phyloP scores from a whole-genome alignment of 2,329 filamentous ascomycete species.

The Botryotinia narcissicola region DNA sequence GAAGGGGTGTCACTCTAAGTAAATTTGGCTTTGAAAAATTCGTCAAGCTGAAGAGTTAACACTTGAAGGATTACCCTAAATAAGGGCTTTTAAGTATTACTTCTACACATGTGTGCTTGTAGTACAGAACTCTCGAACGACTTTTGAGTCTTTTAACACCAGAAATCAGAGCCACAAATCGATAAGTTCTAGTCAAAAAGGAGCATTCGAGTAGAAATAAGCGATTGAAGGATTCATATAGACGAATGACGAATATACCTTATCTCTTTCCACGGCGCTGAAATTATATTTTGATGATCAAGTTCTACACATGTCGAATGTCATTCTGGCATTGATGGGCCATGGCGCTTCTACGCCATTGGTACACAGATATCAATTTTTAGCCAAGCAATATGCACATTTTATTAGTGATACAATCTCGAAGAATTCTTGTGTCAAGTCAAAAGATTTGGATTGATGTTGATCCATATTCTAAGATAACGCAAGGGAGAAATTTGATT shows the following conservation, averaged over 20 bases:
- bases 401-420: conserved; percentile 19
- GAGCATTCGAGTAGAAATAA: conserved; percentile 13
- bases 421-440: conserved; percentile 19
- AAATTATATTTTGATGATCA: neutral
- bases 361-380: conserved; percentile 9
- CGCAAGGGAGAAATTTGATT: conserved; percentile 17
- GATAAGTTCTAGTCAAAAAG: conserved; percentile 7
- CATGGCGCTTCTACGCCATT: conserved; percentile 18
- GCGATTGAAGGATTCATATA: conserved; percentile 20
- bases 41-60: conserved; percentile 93
- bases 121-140: conserved; percentile 18
- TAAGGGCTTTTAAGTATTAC: conserved; percentile 21
- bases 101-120: conserved; percentile 18
- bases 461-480: conserved; percentile 18
- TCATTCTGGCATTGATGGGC: conserved; percentile 16
- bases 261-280: conserved; percentile 7
- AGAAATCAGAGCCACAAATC: conserved; percentile 13
- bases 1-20: conserved; percentile 85
- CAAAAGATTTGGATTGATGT: conserved; percentile 5
- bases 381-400: conserved; percentile 15
- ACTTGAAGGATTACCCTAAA: conserved; percentile 78
- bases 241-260: conserved; percentile 19
- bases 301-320: conserved; percentile 15
- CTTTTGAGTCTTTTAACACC: conserved; percentile 16
- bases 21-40: conserved; percentile 93